These are phyloP conservation scores for Aspergillus sp. DNA, from an alignment of 2,329 filamentous ascomycete species.

Conservation along the genomic window DNA sequence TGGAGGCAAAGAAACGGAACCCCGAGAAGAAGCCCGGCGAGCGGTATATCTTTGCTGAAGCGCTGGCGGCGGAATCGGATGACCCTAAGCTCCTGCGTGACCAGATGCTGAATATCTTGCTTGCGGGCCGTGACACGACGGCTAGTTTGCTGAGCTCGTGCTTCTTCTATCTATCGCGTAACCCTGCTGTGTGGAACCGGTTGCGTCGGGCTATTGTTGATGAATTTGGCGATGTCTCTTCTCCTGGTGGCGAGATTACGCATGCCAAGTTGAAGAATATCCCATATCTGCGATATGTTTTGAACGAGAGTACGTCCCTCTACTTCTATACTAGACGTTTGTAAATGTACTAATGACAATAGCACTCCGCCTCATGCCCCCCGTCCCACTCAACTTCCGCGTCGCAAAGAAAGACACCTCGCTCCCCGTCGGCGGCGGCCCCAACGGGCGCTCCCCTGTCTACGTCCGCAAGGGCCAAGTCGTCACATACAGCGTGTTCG, in stretches of 20 bases:
- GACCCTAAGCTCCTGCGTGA: too few relatives aligned
- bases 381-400: slow-evolving; percentile 9
- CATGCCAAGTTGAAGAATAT: background rate
- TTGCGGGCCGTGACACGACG: too few relatives aligned
- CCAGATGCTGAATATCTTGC: too few relatives aligned
- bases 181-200: background rate
- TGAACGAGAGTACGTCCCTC: background rate
- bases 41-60: too few relatives aligned
- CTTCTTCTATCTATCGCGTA: too few relatives aligned
- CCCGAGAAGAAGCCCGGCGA: too few relatives aligned
- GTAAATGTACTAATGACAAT: background rate
- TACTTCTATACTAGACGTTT: background rate
- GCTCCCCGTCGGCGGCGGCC: slow-evolving; percentile 24
- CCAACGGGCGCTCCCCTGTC: slow-evolving; percentile 15
- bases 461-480: background rate
- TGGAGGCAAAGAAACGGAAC: too few relatives aligned
- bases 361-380: slow-evolving; percentile 14
- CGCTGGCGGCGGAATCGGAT: too few relatives aligned
- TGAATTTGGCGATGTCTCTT: too few relatives aligned
- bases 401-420: slow-evolving; percentile 20
- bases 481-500: slow-evolving; percentile 17
- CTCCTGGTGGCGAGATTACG: background rate
- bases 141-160: too few relatives aligned
- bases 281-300: background rate
- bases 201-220: background rate